These are phyloP conservation scores for Medicago arabica DNA, from an alignment of 306 rosid genomes.

Conservation along the genomic window DNA sequence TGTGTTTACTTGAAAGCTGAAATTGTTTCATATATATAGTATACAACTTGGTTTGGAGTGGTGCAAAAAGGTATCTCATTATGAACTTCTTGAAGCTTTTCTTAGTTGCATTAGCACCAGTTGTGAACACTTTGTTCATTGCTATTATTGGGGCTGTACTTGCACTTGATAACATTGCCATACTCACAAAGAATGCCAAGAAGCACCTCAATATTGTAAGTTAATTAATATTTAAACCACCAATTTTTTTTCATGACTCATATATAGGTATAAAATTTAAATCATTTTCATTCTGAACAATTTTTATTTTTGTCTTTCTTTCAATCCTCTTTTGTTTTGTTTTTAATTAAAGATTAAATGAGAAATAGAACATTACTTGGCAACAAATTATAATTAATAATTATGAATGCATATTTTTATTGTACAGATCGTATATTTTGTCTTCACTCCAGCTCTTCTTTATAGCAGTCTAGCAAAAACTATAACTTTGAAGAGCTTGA, in stretches of 20 bases:
- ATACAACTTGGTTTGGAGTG: background rate
- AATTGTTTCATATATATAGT: constrained; percentile 1
- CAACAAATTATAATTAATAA: too few species aligned
- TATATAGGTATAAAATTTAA: too few species aligned
- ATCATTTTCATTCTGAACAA: background rate
- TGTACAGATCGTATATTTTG: constrained; percentile 45
- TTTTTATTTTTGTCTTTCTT: background rate
- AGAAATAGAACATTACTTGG: too few species aligned
- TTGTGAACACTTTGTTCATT: constrained; percentile 40
- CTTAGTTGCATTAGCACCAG: constrained; percentile 39
- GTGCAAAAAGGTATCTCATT: background rate
- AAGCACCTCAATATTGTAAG: constrained; percentile 45
- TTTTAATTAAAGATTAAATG: too few species aligned
- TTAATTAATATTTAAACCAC: background rate
- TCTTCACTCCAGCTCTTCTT: constrained; percentile 47
- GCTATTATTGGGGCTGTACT: constrained; percentile 43
- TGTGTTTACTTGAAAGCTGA: background rate
- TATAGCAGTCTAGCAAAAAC: constrained; percentile 37
- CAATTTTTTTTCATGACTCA: background rate
- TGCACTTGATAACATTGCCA: constrained; percentile 37
- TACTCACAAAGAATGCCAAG: constrained; percentile 20
- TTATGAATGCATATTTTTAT: background rate
- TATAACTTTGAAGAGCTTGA: constrained; percentile 37
- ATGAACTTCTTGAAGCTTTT: constrained; percentile 46
- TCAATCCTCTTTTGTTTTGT: background rate